Conservation (phyloP, 2,329 filamentous ascomycete species). For the Drechslera avenae region DNA sequence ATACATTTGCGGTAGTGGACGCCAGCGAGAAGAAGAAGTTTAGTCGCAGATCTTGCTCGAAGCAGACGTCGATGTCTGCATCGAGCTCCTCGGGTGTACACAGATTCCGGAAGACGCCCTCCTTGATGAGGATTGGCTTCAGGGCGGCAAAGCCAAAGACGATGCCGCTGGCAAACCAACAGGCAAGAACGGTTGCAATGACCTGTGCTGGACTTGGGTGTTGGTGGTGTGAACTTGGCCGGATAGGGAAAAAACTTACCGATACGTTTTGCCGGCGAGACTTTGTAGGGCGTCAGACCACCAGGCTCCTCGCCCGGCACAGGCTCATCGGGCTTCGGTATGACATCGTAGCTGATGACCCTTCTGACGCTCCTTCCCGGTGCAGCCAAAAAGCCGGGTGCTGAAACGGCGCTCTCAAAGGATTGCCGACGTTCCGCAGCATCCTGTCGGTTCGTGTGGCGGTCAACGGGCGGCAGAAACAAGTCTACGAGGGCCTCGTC, state of each 20-base stretch:
- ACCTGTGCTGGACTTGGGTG: slow-evolving; percentile 40
- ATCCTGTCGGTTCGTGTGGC: slow-evolving; percentile 35
- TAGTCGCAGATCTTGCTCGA: slow-evolving; percentile 47
- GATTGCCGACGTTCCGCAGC: slow-evolving; percentile 39
- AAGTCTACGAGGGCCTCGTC: slow-evolving; percentile 48
- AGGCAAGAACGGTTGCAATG: slow-evolving; percentile 42
- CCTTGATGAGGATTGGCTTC: slow-evolving; percentile 48
- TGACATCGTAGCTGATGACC: slow-evolving; percentile 56
- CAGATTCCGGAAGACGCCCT: slow-evolving; percentile 46
- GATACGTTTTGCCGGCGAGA: slow-evolving; percentile 47
- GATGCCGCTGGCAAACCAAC: slow-evolving; percentile 49
- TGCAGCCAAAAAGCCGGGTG: slow-evolving; percentile 23
- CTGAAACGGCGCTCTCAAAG: slow-evolving; percentile 34
- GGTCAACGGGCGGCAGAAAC: slow-evolving; percentile 44
- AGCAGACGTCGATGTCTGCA: slow-evolving; percentile 43
- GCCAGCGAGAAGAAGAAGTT: slow-evolving; percentile 48
- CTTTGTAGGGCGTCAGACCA: slow-evolving; percentile 57
- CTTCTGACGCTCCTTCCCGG: slow-evolving; percentile 45
- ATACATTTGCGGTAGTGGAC: slow-evolving; percentile 48
- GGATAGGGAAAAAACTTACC: slow-evolving; percentile 27
- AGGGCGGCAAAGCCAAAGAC: slow-evolving; percentile 50
- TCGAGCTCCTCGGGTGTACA: slow-evolving; percentile 46
- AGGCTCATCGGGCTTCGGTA: slow-evolving; percentile 49
- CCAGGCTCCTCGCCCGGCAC: slow-evolving; percentile 48
- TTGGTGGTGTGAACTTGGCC: neutral